A percentile compares a stretch with the other conserved stretches of the same genome.
Evolutionary conservation across 2,329 filamentous ascomycete species (phyloP).

Genomic region (Fusarium dimerum): DNA sequence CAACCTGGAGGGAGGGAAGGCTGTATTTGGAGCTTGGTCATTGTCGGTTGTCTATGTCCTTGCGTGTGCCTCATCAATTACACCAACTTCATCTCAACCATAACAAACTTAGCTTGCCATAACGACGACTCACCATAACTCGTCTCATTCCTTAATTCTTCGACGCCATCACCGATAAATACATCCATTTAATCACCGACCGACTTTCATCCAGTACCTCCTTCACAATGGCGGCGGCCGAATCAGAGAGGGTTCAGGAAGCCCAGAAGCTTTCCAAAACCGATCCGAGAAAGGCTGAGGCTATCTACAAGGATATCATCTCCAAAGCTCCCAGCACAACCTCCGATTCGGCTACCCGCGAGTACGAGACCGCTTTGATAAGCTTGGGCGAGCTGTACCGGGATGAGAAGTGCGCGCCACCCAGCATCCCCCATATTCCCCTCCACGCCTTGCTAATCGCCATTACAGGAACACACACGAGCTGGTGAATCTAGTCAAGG

Average conservation of each 20-base stretch:
- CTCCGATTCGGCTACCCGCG: slow-evolving; percentile 80
- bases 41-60: slow-evolving; percentile 12
- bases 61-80: slow-evolving; percentile 17
- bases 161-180: slow-evolving; percentile 4
- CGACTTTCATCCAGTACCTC: slow-evolving; percentile 13
- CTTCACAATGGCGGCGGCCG: slow-evolving; percentile 56
- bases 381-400: slow-evolving; percentile 90
- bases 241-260: slow-evolving; percentile 75
- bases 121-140: background rate
- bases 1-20: slow-evolving; percentile 35
- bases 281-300: slow-evolving; percentile 81
- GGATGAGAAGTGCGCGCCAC: slow-evolving; percentile 70
- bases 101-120: slow-evolving; percentile 8
- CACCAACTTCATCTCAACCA: slow-evolving; percentile 19
- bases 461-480: slow-evolving; percentile 72
- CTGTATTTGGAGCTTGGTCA: slow-evolving; percentile 18
- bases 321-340: slow-evolving; percentile 80
- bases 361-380: slow-evolving; percentile 88
- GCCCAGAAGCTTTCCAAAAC: slow-evolving; percentile 81
- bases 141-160: background rate
- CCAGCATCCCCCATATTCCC: slow-evolving; percentile 1
- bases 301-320: slow-evolving; percentile 86
- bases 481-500: slow-evolving; percentile 85
- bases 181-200: background rate
- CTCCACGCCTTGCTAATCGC: slow-evolving; percentile 12